Conservation (phyloP, 2,329 filamentous ascomycete species). For the Plectosphaerella sp. region DNA sequence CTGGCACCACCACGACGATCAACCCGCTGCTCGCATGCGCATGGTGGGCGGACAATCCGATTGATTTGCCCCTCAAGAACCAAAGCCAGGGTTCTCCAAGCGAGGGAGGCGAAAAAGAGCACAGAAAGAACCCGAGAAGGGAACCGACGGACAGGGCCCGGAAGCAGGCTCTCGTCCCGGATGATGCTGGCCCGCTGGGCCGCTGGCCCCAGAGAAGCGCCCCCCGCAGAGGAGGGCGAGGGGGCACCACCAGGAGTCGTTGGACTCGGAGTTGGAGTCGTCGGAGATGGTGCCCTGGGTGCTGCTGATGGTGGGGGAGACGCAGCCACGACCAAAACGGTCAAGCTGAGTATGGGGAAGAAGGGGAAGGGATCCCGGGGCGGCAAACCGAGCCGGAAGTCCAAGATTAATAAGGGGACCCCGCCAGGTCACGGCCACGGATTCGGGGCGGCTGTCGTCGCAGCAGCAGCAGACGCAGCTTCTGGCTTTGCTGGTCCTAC, state of each 20-base stretch:
- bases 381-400: slow-evolving; percentile 7
- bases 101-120: background rate
- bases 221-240: slow-evolving; percentile 7
- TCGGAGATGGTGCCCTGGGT: background rate
- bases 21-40: no score
- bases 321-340: slow-evolving; percentile 2
- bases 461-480: background rate
- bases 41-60: no score
- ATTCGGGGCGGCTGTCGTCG: background rate
- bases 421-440: slow-evolving; percentile 6
- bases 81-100: background rate
- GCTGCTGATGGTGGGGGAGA: background rate
- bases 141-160: background rate
- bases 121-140: background rate
- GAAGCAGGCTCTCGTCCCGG: slow-evolving; percentile 3
- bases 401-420: slow-evolving; percentile 11
- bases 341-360: slow-evolving; percentile 8
- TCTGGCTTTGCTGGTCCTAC: background rate
- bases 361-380: slow-evolving; percentile 5
- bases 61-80: no score
- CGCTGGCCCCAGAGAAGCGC: slow-evolving; percentile 12
- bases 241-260: background rate
- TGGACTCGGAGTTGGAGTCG: slow-evolving; percentile 5
- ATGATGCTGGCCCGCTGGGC: slow-evolving; percentile 14
- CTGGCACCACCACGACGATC: no score